phyloP scores from a whole-genome alignment of 768 basidiomycete species.

The Boletus subcaerulescens region DNA sequence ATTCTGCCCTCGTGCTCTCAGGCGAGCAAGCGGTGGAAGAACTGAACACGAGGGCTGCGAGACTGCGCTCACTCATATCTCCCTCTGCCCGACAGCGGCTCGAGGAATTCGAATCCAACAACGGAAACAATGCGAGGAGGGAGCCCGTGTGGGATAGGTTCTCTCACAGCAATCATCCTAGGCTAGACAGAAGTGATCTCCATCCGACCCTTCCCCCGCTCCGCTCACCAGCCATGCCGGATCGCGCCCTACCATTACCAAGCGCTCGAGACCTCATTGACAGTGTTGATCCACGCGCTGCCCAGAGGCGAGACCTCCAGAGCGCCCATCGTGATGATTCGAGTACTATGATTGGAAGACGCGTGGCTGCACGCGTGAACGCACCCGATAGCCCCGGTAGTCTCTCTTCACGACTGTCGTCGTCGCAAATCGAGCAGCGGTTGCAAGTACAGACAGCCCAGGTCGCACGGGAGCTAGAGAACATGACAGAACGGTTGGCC shows the following conservation, averaged over 20 bases:
- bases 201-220: constrained; percentile 15
- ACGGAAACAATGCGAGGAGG: constrained; percentile 7
- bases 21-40: constrained; percentile 26
- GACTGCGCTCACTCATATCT: constrained; percentile 30
- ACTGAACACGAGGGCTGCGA: constrained; percentile 26
- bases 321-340: constrained; percentile 26
- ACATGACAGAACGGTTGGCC: constrained; percentile 28
- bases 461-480: constrained; percentile 33
- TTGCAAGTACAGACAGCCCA: constrained; percentile 29
- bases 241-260: constrained; percentile 24
- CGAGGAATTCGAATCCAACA: constrained; percentile 29
- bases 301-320: constrained; percentile 21
- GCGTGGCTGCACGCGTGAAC: constrained; percentile 31
- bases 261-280: constrained; percentile 5
- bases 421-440: constrained; percentile 28
- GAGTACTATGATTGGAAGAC: constrained; percentile 34
- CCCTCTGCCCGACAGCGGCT: constrained; percentile 32
- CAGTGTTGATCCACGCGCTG: constrained; percentile 11
- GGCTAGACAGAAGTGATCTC: constrained; percentile 14
- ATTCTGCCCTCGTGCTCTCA: constrained; percentile 31
- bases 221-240: constrained; percentile 31
- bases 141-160: constrained; percentile 22
- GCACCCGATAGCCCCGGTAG: constrained; percentile 17
- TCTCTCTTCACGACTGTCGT: constrained; percentile 18
- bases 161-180: constrained; percentile 16